Conservation (phyloP, 2,329 filamentous ascomycete genomes). For the Zasmidium citrigriseum region DNA sequence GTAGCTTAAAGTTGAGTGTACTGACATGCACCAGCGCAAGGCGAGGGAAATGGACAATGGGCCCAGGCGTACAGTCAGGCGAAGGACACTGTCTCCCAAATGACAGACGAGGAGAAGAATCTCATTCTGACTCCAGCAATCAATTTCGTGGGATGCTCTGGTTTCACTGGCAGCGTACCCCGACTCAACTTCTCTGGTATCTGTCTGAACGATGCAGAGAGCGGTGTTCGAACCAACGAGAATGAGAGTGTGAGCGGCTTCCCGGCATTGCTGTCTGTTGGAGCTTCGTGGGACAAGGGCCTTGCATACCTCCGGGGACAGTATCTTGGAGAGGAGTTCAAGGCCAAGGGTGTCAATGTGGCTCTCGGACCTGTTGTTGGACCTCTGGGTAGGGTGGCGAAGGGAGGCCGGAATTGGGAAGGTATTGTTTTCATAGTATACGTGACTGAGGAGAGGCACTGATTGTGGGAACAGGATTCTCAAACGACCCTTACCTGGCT, state of each 20-base stretch:
- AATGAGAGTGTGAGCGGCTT: slow-evolving; percentile 39
- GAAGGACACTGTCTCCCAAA: slow-evolving; percentile 39
- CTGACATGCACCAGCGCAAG: slow-evolving; percentile 16
- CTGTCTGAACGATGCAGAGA: slow-evolving; percentile 43
- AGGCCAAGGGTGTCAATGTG: slow-evolving; percentile 33
- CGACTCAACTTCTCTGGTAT: slow-evolving; percentile 43
- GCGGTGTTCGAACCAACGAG: slow-evolving; percentile 57
- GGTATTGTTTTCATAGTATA: slow-evolving; percentile 7
- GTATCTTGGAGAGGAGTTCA: slow-evolving; percentile 35
- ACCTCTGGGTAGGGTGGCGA: slow-evolving; percentile 33
- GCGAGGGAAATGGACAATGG: slow-evolving; percentile 33
- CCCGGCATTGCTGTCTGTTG: slow-evolving; percentile 38
- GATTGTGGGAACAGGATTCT: slow-evolving; percentile 51
- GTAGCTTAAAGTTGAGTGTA: neutral
- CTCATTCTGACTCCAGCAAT: slow-evolving; percentile 37
- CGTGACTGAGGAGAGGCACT: slow-evolving; percentile 11
- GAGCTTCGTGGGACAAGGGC: slow-evolving; percentile 40
- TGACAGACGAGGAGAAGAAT: slow-evolving; percentile 42
- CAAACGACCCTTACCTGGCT: slow-evolving; percentile 55
- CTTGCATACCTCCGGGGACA: slow-evolving; percentile 35
- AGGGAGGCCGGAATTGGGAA: slow-evolving; percentile 35
- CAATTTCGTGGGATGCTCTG: slow-evolving; percentile 40
- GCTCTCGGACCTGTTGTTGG: slow-evolving; percentile 33
- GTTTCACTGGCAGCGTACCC: slow-evolving; percentile 54
- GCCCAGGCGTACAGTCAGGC: slow-evolving; percentile 43